Base-by-base conservation (phyloP, 495 filamentous ascomycete species). In the Patellaria atrata region DNA sequence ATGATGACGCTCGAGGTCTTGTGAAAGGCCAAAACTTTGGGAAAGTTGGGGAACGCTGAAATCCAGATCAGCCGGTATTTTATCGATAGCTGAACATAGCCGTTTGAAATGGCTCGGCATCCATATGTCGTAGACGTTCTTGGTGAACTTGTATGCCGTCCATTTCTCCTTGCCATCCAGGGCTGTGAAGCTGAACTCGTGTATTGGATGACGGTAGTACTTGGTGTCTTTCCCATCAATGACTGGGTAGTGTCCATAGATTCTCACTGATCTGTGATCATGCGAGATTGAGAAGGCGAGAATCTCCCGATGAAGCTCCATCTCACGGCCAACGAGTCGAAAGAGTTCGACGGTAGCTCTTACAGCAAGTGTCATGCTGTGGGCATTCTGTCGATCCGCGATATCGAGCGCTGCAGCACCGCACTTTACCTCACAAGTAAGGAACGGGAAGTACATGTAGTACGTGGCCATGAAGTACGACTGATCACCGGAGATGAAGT, bases 241-340 rank as follows among this genome's bases (percentile, higher is more conserved):
- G 3, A 41, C 32, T 19, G 43, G 6, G 13, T 45, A 45, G 22
- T 40, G 33, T 11, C 37, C 43, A 12, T 33, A 45, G 12, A 67
- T 61, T 14, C 50, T 40, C 15, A 64, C 55, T 5, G 39, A 39
- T 12, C 33, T 15, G 24, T 60, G 34, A 41, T 68, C 47, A 45
- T 67, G 58, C 16, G 60, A 67, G 38, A 70, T 50, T 2, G 60
- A 67, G 54, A 68, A 69, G 22, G 52, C 50, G 22, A 62, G 44
- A 16, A 62, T 58, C 41, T 60, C 38, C 29, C 47, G 51, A 38
- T 65, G 18, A 22, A 64, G 37, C 45, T 63, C 56, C 16, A 50
- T 30, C 41, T 58, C 40, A 21, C 54, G 58, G 13, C 50, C 43
- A 2, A 60, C 52, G 4, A 38, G 28, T 21, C 40, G 22, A 42